A percentile compares a stretch with the other conserved stretches of the same genome.
Conservation (phyloP, 768 basidiomycete species). For the Rhodosporidiobolus sp. region DNA sequence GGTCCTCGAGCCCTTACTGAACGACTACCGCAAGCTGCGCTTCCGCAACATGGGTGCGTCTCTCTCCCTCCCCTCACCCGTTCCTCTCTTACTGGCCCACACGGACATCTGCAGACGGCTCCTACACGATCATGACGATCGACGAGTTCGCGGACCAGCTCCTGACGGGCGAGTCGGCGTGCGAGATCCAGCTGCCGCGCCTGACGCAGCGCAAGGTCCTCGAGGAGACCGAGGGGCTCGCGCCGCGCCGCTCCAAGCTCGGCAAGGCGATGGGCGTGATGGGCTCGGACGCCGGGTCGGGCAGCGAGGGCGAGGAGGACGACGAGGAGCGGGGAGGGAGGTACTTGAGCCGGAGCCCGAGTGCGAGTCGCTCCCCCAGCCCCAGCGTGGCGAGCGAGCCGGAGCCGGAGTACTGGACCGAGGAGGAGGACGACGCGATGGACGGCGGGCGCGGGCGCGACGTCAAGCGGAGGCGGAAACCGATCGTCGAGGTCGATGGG, state of each 20-base stretch:
- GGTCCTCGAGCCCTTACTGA: conserved; percentile 85
- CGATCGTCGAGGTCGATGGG: conserved; percentile 15
- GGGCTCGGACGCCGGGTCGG: conserved; percentile 55
- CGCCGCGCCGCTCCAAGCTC: conserved; percentile 78
- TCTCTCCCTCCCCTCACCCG: not conserved
- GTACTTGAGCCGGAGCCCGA: conserved; percentile 33
- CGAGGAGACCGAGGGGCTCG: conserved; percentile 88
- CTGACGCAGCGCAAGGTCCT: conserved; percentile 76
- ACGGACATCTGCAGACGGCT: conserved; percentile 59
- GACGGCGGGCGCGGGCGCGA: conserved; percentile 6
- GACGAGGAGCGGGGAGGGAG: conserved; percentile 13
- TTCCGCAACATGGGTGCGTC: conserved; percentile 70
- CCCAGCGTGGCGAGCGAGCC: conserved; percentile 47
- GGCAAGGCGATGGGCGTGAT: conserved; percentile 65
- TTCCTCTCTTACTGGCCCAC: not conserved
- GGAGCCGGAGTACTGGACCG: conserved; percentile 25
- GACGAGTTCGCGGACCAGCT: conserved; percentile 88
- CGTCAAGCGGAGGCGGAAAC: conserved; percentile 12
- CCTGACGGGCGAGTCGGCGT: conserved; percentile 83
- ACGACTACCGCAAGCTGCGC: conserved; percentile 87
- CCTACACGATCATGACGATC: conserved; percentile 77
- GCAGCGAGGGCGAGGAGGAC: conserved; percentile 47
- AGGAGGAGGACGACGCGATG: conserved; percentile 4
- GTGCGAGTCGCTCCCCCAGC: conserved; percentile 43
- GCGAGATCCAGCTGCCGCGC: conserved; percentile 92